These are phyloP conservation scores for Pyrenochaeta sp. DNA, from an alignment of 2,329 filamentous ascomycete species.

Conservation along the genomic window DNA sequence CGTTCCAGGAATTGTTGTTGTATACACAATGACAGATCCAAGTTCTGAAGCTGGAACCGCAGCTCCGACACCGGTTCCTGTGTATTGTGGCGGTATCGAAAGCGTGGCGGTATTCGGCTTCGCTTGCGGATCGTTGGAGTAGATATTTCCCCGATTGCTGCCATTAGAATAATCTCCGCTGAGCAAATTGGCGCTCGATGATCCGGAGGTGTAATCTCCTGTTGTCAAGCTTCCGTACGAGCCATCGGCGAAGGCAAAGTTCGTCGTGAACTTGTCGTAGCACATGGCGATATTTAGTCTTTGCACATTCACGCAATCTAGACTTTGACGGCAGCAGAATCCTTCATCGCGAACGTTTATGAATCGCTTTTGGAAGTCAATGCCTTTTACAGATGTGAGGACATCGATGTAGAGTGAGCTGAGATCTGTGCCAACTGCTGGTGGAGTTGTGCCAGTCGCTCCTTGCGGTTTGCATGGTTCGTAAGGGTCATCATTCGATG, in stretches of 20 bases:
- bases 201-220: conserved; percentile 54
- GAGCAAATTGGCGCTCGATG: conserved; percentile 54
- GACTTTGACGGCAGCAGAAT: conserved; percentile 48
- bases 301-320: conserved; percentile 54
- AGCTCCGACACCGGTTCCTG: conserved; percentile 55
- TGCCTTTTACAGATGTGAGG: conserved; percentile 45
- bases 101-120: conserved; percentile 57
- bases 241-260: conserved; percentile 58
- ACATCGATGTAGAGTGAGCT: conserved; percentile 47
- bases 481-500: conserved; percentile 40
- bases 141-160: conserved; percentile 56
- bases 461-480: conserved; percentile 48
- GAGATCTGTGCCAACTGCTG: conserved; percentile 43
- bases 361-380: conserved; percentile 40
- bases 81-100: conserved; percentile 56
- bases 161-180: conserved; percentile 54
- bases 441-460: conserved; percentile 40
- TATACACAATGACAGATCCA: conserved; percentile 49
- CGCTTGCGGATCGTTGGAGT: conserved; percentile 44
- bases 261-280: conserved; percentile 63
- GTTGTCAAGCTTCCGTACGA: conserved; percentile 57
- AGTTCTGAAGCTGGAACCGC: conserved; percentile 57
- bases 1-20: conserved; percentile 39
- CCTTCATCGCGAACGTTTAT: conserved; percentile 28
- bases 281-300: conserved; percentile 57